These are phyloP conservation scores for Cenchrus fungigraminus DNA, from an alignment of 176 grass and related monocot genomes.

Conservation along the genomic window DNA sequence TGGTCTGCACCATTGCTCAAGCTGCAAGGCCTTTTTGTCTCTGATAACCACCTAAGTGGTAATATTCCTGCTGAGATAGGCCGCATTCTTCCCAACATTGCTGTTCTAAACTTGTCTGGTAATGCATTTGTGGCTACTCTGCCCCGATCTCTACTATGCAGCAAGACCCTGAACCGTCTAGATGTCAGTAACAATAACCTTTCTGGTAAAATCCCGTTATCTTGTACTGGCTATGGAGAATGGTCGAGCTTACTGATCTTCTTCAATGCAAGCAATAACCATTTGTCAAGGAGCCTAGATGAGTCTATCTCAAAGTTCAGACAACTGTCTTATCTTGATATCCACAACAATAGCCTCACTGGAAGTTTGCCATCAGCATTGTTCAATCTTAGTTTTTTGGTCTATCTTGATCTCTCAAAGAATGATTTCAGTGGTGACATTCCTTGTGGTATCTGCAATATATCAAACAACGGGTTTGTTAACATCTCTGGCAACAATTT, in stretches of 20 bases:
- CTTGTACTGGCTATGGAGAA: slow-evolving; percentile 26
- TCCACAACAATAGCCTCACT: slow-evolving; percentile 71
- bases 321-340: slow-evolving; percentile 68
- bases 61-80: slow-evolving; percentile 65
- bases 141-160: slow-evolving; percentile 65
- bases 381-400: slow-evolving; percentile 51
- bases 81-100: slow-evolving; percentile 57
- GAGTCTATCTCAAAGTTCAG: slow-evolving; percentile 74
- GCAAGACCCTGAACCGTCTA: slow-evolving; percentile 48
- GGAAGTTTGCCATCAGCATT: slow-evolving; percentile 71
- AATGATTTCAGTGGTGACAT: slow-evolving; percentile 67
- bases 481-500: slow-evolving; percentile 77
- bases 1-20: slow-evolving; percentile 40
- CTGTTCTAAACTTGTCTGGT: slow-evolving; percentile 61
- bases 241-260: slow-evolving; percentile 47
- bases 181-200: slow-evolving; percentile 79
- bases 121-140: slow-evolving; percentile 62
- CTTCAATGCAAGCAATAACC: slow-evolving; percentile 83
- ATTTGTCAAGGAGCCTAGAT: slow-evolving; percentile 60
- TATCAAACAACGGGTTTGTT: slow-evolving; percentile 54
- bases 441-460: slow-evolving; percentile 69
- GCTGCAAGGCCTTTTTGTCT: slow-evolving; percentile 75
- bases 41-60: slow-evolving; percentile 68
- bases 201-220: slow-evolving; percentile 62
- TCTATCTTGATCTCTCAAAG: slow-evolving; percentile 83